Evolutionary conservation across 1,284 basidiomycete genomes (phyloP), one percentile per base, ranked within the genome.

Genomic region (Xerocomus nothofagi): DNA sequence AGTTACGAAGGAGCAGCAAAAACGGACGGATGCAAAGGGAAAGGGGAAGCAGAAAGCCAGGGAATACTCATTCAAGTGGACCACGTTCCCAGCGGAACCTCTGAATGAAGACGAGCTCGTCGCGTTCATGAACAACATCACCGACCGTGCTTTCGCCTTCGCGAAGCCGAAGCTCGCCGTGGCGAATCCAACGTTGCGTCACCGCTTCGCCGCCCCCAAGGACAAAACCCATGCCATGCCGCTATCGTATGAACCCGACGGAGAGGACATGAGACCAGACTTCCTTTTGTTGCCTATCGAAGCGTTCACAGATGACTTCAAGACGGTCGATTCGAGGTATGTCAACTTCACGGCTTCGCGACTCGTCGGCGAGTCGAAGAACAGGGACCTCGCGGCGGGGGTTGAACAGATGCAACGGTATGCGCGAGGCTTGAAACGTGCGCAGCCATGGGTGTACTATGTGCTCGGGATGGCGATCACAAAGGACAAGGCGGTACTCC

Each of bases 231-330:
- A 49, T 10, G 50, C 51, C 0, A 4, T 57, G 10, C 58, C 54
- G 3, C 31, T 59, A 10, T 50, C 50, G 1, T 59, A 59, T 4
- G 57, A 55, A 15, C 26, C 30, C 1, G 47, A 55, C 15, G 24
- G 48, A 7, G 48, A 57, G 12, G 52, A 59, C 34, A 59, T 53
- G 51, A 15, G 54, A 9, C 57, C 57, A 0, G 49, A 56, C 29
- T 59, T 61, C 8, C 11, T 61, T 10, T 8, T 61, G 7, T 21
- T 61, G 15, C 57, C 58, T 0, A 18, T 47, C 3, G 39, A 53
- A 15, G 59, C 59, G 1, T 60, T 58, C 30, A 1, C 14, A 3
- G 36, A 44, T 0, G 52, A 44, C 17, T 43, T 42, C 20, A 51
- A 44, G 39, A 51, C 41, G 0, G 44, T 51, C n/a, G 49, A 60